Conservation (phyloP, 2,329 filamentous ascomycete species). For the Venturia asperata region DNA sequence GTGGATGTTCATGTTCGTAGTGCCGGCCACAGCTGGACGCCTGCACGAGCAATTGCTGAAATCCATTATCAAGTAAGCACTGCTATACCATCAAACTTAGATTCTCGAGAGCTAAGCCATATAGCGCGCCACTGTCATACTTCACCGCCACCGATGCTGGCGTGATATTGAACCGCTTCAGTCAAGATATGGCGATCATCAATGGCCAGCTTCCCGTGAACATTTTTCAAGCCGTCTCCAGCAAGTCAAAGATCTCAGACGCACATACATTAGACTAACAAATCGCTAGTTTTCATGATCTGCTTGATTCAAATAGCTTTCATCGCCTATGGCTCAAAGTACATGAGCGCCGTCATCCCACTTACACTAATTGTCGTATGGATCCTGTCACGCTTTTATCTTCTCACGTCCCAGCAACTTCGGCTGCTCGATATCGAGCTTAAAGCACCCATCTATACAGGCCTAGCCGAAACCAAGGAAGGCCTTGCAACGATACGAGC, state of each 20-base stretch:
- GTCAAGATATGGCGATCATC: constrained; percentile 39
- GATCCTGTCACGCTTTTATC: constrained; percentile 33
- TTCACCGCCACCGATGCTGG: constrained; percentile 38
- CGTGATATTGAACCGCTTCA: constrained; percentile 38
- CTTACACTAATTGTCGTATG: constrained; percentile 26
- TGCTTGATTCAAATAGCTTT: constrained; percentile 6
- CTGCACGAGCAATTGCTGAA: background rate
- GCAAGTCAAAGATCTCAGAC: constrained; percentile 22
- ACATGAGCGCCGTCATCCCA: constrained; percentile 27
- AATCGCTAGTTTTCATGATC: background rate
- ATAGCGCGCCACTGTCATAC: constrained; percentile 36
- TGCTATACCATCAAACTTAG: too few species aligned
- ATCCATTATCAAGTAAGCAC: constrained; percentile 1
- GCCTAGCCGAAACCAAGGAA: constrained; percentile 45
- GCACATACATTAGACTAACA: background rate
- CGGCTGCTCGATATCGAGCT: constrained; percentile 39
- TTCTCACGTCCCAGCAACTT: constrained; percentile 39
- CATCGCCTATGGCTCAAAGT: constrained; percentile 18
- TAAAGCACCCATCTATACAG: constrained; percentile 37
- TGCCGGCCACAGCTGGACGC: background rate
- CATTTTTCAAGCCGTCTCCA: constrained; percentile 35
- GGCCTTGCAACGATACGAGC: constrained; percentile 46
- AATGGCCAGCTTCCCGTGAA: constrained; percentile 39
- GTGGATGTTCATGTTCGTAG: constrained; percentile 1
- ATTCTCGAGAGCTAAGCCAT: background rate